Conservation (phyloP, 768 basidiomycete genomes). For the Tricholoma bakamatsutake region DNA sequence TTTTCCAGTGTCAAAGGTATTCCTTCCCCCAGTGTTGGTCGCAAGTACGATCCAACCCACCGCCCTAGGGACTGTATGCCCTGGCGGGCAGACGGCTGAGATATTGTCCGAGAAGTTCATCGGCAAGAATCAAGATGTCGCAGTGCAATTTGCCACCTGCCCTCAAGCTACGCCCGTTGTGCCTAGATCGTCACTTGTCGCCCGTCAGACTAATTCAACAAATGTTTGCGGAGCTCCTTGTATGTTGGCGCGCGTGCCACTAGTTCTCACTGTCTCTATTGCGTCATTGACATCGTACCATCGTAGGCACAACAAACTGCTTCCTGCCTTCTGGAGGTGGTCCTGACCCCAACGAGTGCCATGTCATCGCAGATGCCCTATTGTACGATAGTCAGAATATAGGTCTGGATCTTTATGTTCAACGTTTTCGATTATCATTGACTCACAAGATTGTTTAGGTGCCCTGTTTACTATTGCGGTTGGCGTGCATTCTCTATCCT, state of each 20-base stretch:
- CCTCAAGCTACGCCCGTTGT: neutral
- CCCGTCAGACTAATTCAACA: neutral
- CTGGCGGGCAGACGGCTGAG: neutral
- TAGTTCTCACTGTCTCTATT: neutral
- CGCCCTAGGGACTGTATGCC: neutral
- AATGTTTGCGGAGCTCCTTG: neutral
- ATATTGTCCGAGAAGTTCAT: neutral
- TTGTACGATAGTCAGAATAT: neutral
- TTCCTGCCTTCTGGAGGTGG: constrained; percentile 1
- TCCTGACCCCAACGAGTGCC: constrained; percentile 2
- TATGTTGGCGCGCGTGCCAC: neutral
- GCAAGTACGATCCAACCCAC: neutral
- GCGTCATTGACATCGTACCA: neutral
- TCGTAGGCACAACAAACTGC: neutral
- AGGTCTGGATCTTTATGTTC: neutral
- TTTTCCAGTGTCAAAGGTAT: neutral
- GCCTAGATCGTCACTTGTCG: neutral
- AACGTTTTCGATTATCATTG: neutral
- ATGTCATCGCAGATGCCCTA: constrained; percentile 4
- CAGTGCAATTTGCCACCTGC: neutral
- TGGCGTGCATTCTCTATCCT: neutral
- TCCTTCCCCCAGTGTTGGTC: neutral
- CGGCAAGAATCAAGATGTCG: neutral
- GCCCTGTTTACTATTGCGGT: neutral
- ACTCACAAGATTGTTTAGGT: neutral